Evolutionary conservation across 768 basidiomycete genomes (phyloP), one percentile per base, ranked within the genome.

Genomic region (Hortiboletus campestris): DNA sequence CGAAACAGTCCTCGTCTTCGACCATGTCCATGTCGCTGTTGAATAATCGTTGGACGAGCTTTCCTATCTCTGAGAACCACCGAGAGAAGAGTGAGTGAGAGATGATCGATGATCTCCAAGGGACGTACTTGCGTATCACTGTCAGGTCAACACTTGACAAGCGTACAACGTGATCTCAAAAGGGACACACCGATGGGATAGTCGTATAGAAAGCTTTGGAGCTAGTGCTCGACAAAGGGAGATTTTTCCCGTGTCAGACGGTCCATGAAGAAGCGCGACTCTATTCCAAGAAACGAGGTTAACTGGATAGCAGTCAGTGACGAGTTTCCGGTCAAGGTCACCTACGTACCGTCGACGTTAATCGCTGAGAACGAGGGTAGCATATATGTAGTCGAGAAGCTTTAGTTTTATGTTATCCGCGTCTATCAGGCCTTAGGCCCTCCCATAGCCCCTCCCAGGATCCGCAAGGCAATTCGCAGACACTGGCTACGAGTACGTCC

Each of bases 11-110:
- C 59, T 95, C 91, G 63, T 98, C 94, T 47, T 97, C 94, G 0
- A 91, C 88, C 73, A 98, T 80, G 60, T 97, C 94, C 38, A 82
- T 90, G 53, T 98, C 92, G 55, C 82, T 89, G 38, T 80, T 83
- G 68, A 98, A 99, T 17, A 99, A 77, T 46, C 89, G 84, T 66
- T 98, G 96, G 2, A 99, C 97, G 29, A 99, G 84, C 71, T 99
- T 99, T 16, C 97, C 97, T 0, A 94, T 97, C 69, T 99, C 97
- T 0, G 95, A 98, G 74, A 98, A 99, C 96, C 97, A 99, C 63
- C 94, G 91, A 16, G 93, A 95, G 71, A 99, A 98, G 16, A 99
- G 80, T 2, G 95, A 98, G 73, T 98, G 97, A 0, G 97, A 95
- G 68, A 98, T 98, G 66, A n/a, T n/a, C n/a, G n/a, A n/a, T n/a